A percentile compares a stretch with the other conserved stretches of the same genome.
Conservation (phyloP, 768 basidiomycete species). For the Termitomyces sp. region DNA sequence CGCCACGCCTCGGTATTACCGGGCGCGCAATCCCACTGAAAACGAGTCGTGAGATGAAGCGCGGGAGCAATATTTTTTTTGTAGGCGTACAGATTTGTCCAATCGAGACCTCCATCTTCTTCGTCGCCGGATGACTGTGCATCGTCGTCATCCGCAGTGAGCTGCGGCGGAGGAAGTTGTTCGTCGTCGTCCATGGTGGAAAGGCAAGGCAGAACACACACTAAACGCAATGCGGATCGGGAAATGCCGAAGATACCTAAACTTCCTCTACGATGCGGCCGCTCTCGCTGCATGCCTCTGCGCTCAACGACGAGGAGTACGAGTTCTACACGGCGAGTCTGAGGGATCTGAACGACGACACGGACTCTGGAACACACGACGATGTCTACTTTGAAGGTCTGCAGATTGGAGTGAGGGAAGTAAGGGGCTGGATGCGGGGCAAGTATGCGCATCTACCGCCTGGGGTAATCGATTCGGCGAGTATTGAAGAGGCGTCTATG, state of each 20-base stretch:
- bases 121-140: conserved; percentile 50
- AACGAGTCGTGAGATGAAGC: conserved; percentile 9
- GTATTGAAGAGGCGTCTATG: background rate
- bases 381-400: conserved; percentile 55
- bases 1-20: conserved; percentile 91
- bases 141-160: conserved; percentile 33
- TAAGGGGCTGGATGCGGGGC: conserved; percentile 72
- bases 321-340: conserved; percentile 60
- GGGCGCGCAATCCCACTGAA: conserved; percentile 46
- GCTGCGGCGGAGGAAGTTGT: background rate
- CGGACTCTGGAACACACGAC: conserved; percentile 19
- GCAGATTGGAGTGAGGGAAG: conserved; percentile 59
- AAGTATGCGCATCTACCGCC: conserved; percentile 55
- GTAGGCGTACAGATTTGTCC: conserved; percentile 65
- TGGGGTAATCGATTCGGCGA: conserved; percentile 55
- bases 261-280: conserved; percentile 43
- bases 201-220: background rate
- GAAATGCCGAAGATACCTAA: conserved; percentile 1
- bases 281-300: conserved; percentile 68
- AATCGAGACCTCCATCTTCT: conserved; percentile 76
- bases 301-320: conserved; percentile 74
- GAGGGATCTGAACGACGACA: conserved; percentile 39
- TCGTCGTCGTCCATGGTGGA: conserved; percentile 7
- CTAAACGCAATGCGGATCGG: background rate
- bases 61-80: background rate